Conservation (phyloP, 805 yeast species). For the Candida broadrunensis region DNA sequence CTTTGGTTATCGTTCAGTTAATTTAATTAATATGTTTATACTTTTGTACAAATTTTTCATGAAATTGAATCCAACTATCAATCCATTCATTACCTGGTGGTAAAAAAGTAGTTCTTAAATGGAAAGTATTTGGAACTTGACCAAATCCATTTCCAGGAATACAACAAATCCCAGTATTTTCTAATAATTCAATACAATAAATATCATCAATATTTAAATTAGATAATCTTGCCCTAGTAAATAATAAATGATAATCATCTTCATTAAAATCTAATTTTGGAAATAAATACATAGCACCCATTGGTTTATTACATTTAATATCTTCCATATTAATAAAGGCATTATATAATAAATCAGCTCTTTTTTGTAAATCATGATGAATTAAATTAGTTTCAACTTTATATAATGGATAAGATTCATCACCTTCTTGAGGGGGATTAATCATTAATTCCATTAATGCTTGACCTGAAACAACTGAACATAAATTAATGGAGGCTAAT, state of each 20-base stretch:
- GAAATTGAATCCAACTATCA: conserved; percentile 74
- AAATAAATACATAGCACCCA: conserved; percentile 98
- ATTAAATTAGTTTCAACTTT: conserved; percentile 59
- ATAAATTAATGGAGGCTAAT: conserved; percentile 84
- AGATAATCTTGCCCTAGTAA: conserved; percentile 53
- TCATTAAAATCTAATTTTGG: conserved; percentile 67
- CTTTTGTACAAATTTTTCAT: conserved; percentile 60
- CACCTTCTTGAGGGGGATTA: conserved; percentile 82
- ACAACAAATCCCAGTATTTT: conserved; percentile 90
- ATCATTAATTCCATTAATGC: conserved; percentile 90
- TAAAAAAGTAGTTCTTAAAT: conserved; percentile 92
- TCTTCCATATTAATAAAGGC: conserved; percentile 80
- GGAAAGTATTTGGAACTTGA: conserved; percentile 84
- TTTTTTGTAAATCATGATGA: conserved; percentile 55
- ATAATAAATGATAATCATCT: conserved; percentile 48
- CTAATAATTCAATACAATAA: conserved; percentile 81
- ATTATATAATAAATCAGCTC: conserved; percentile 63
- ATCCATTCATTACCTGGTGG: conserved; percentile 96
- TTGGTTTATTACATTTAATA: conserved; percentile 81
- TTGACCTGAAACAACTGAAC: conserved; percentile 96
- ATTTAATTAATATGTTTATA: conserved; percentile 28
- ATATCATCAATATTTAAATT: conserved; percentile 76
- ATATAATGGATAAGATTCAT: conserved; percentile 68
- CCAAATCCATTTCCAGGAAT: conserved; percentile 99
- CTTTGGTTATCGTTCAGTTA: too few species aligned